Evolutionary conservation across 1,139 yeast genomes (phyloP), one percentile per base, ranked within the genome.

Genomic region (Candida freyschussii): DNA sequence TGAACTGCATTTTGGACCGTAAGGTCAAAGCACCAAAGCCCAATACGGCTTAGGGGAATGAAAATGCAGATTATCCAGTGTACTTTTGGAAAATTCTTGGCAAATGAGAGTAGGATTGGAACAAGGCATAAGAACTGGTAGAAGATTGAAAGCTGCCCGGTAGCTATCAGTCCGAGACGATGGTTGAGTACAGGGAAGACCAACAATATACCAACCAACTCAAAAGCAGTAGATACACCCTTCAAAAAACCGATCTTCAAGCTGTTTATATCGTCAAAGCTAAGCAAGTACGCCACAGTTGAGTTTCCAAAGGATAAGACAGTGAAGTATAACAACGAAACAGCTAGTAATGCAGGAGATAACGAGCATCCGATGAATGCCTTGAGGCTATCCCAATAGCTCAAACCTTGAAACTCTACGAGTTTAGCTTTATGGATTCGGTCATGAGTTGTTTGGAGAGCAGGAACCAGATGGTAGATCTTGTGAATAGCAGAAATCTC

Each of bases 311-410:
- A 60, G 1, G 61, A 56, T 10, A 60, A 45, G 3, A 60, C 64
- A 0, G 63, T 60, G 30, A 56, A 43, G 40, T 60, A 58, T 2
- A 59, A 41, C n/a, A 55, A 27, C 4, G 60, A 41, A 6, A 56
- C 32, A 8, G 60, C 58, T 6, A 68, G 63, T 0, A 62, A 72
- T 5, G 78, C 75, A 4, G 62, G 54, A 34, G 70, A 66, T 41
- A 62, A 63, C 17, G 73, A 72, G n/a, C 75, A 78, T 4, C 50
- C 57, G 24, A 68, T 59, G 41, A 62, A 78, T 11, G 70, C 60
- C 45, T 65, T 65, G 35, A 48, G 18, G 4, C 30, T 34, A 13
- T 40, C 35, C 29, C 29, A 19, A 21, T 37, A 43, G 7, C 44
- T 28, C 13, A 42, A 14, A 7, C 31, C 21, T 16, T 34, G 37